These are phyloP conservation scores for Nigrospora osmanthi DNA, from an alignment of 2,329 filamentous ascomycete genomes.

Conservation along the genomic window DNA sequence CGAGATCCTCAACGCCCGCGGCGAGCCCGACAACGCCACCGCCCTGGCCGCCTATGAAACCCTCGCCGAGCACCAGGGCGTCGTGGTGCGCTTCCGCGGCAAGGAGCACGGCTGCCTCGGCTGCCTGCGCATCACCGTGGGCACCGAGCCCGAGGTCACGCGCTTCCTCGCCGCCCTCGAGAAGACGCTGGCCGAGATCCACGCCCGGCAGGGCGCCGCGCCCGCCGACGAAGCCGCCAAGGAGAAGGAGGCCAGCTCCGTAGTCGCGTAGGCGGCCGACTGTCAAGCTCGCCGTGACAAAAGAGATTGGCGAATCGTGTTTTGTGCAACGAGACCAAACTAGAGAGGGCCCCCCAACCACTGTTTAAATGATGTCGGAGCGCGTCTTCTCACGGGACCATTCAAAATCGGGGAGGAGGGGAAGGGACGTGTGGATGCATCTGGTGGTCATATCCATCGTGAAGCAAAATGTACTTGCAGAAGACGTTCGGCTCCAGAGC, in stretches of 20 bases:
- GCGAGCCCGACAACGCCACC: conserved; percentile 68
- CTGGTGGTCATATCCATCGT: too few species aligned
- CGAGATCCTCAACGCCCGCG: conserved; percentile 69
- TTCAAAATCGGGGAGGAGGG: too few species aligned
- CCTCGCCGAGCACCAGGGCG: conserved; percentile 77
- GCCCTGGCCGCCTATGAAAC: conserved; percentile 77
- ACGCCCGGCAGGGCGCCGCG: neutral
- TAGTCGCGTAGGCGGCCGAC: neutral
- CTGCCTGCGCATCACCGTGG: conserved; percentile 85
- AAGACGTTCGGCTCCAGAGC: too few species aligned
- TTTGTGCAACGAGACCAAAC: too few species aligned
- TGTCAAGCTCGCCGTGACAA: too few species aligned
- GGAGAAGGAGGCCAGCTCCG: neutral
- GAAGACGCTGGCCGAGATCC: conserved; percentile 36
- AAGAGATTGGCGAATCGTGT: too few species aligned
- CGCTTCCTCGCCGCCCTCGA: conserved; percentile 66
- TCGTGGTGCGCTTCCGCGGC: conserved; percentile 89
- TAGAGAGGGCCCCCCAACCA: too few species aligned
- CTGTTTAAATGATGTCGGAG: too few species aligned
- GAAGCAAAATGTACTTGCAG: too few species aligned
- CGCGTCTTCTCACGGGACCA: too few species aligned
- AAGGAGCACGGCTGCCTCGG: conserved; percentile 87
- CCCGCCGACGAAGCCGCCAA: neutral
- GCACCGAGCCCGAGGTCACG: conserved; percentile 79
- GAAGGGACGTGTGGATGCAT: too few species aligned